Conservation (phyloP, 768 basidiomycete genomes). For the Macrolepiota dolichaula region DNA sequence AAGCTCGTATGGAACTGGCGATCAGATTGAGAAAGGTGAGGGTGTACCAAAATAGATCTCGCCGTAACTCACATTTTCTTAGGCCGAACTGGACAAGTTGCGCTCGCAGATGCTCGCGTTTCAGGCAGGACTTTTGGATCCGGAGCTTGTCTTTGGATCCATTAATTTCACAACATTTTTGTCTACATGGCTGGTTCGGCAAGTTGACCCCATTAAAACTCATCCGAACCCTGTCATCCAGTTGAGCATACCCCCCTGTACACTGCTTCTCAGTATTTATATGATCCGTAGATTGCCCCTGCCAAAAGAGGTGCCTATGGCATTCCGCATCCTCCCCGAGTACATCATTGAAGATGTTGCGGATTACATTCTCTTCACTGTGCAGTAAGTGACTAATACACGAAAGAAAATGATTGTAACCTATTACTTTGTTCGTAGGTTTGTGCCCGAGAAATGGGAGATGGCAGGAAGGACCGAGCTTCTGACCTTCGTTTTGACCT, state of each 20-base stretch:
- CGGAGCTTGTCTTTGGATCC: slow-evolving; percentile 74
- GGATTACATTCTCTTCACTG: slow-evolving; percentile 81
- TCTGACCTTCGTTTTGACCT: slow-evolving; percentile 84
- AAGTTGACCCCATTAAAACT: slow-evolving; percentile 74
- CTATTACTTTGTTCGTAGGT: slow-evolving; percentile 28
- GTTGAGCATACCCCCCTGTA: slow-evolving; percentile 46
- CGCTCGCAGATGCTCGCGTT: slow-evolving; percentile 75
- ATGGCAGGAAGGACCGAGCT: slow-evolving; percentile 83
- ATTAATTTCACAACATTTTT: slow-evolving; percentile 87
- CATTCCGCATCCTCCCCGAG: slow-evolving; percentile 88
- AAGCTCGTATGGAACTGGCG: slow-evolving; percentile 73
- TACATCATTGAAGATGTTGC: slow-evolving; percentile 93
- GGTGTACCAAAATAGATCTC: background rate
- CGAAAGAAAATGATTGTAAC: background rate
- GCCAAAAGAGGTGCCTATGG: slow-evolving; percentile 78
- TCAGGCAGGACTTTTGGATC: slow-evolving; percentile 84
- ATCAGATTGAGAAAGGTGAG: slow-evolving; percentile 77
- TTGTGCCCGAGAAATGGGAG: slow-evolving; percentile 77
- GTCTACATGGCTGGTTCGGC: slow-evolving; percentile 90
- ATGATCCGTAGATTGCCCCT: slow-evolving; percentile 66
- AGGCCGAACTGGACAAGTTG: slow-evolving; percentile 70
- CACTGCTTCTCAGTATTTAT: background rate
- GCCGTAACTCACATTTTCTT: background rate
- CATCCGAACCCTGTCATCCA: slow-evolving; percentile 69
- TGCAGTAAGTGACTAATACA: slow-evolving; percentile 51